phyloP scores from a whole-genome alignment of 257 asterid species.

The Solanum paucissectum region DNA sequence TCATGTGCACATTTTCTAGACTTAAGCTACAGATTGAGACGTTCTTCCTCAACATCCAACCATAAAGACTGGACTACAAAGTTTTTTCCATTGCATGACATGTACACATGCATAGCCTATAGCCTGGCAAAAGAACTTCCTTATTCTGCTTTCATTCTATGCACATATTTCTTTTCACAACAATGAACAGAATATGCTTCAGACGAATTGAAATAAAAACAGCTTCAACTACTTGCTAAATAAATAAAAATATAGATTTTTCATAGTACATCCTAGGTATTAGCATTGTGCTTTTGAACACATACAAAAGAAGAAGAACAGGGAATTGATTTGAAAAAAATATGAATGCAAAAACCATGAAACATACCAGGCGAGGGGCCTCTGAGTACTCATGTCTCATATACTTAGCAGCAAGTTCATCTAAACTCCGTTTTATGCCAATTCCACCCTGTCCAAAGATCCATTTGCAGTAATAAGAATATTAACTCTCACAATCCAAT shows the following conservation, averaged over 20 bases:
- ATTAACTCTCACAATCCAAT: conserved; percentile 1
- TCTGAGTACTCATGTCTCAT: conserved; percentile 54
- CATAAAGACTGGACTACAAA: neutral
- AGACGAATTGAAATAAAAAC: neutral
- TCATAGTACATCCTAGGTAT: neutral
- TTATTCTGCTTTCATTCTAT: neutral
- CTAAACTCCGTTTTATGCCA: conserved; percentile 80
- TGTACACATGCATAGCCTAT: neutral
- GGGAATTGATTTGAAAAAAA: neutral
- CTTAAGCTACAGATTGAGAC: neutral
- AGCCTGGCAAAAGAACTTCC: neutral
- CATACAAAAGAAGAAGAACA: neutral
- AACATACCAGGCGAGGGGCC: conserved; percentile 88
- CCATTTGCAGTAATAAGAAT: neutral
- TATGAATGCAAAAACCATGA: neutral
- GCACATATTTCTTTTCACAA: neutral
- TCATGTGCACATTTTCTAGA: neutral
- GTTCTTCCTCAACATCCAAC: neutral
- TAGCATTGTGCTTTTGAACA: neutral
- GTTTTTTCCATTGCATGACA: neutral
- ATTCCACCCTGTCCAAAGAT: conserved; percentile 63
- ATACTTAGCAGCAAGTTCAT: conserved; percentile 80
- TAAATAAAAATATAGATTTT: neutral
- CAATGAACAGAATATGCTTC: neutral
- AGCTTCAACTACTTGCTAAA: neutral